phyloP scores from a whole-genome alignment of 2,329 filamentous ascomycete species.

The Cladophialophora yegresii region DNA sequence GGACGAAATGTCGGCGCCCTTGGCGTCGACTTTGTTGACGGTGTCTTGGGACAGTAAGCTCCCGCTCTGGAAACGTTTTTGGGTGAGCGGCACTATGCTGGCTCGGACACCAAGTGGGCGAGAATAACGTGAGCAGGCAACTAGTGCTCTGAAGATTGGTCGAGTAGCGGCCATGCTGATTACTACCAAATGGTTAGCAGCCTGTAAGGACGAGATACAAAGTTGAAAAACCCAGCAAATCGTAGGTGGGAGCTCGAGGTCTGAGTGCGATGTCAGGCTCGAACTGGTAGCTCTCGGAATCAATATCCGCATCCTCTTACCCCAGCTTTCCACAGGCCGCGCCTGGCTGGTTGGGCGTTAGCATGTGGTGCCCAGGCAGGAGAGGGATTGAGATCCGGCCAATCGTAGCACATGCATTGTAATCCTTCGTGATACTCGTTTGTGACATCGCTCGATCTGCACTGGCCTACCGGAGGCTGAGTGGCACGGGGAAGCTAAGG shows the following conservation, averaged over 20 bases:
- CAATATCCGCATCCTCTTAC: not conserved
- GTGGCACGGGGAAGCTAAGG: not conserved
- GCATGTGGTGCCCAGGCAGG: not conserved
- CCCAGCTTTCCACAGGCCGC: not conserved
- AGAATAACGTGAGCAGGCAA: not conserved
- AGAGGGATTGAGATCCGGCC: not conserved
- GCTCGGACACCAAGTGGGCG: not conserved
- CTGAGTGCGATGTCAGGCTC: not conserved
- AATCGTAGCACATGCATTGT: not conserved
- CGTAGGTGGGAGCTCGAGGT: not conserved
- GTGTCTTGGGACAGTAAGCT: not conserved
- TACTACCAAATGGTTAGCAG: not conserved
- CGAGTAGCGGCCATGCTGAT: not conserved
- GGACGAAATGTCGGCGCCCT: not conserved
- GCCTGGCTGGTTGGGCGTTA: not conserved
- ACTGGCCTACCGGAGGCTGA: not conserved
- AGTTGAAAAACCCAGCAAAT: not conserved
- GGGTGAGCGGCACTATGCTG: not conserved
- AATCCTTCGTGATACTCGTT: not conserved
- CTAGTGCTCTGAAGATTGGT: not conserved
- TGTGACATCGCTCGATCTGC: not conserved
- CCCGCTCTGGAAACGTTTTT: not conserved
- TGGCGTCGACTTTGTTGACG: not conserved
- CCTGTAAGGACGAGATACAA: not conserved
- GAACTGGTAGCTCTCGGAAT: not conserved